phyloP scores from a whole-genome alignment of 1,284 basidiomycete species.

The Coriolopsis trogii region DNA sequence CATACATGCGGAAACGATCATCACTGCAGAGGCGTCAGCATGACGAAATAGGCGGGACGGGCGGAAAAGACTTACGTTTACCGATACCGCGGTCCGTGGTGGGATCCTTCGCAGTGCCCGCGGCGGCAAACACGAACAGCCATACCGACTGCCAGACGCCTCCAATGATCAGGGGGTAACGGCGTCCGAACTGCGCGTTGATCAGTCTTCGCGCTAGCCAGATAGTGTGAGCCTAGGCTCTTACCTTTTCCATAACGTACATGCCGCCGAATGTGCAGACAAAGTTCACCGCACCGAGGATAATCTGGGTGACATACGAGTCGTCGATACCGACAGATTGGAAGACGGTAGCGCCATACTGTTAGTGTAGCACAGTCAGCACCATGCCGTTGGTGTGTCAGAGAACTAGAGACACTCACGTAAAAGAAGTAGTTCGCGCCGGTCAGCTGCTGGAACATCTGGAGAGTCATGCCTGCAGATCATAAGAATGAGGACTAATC shows the following conservation, averaged over 20 bases:
- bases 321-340: conserved; percentile 67
- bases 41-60: neutral
- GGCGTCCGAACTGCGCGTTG: conserved; percentile 55
- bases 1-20: conserved; percentile 79
- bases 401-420: conserved; percentile 23
- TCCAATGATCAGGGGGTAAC: conserved; percentile 65
- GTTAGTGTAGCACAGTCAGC: neutral
- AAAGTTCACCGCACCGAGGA: conserved; percentile 73
- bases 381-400: no score
- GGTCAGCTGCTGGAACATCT: conserved; percentile 77
- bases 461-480: conserved; percentile 56
- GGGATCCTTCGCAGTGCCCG: conserved; percentile 69
- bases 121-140: conserved; percentile 80
- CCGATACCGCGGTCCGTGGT: conserved; percentile 50
- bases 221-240: conserved; percentile 17
- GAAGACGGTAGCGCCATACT: conserved; percentile 73
- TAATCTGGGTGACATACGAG: conserved; percentile 74
- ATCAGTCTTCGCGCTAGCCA: neutral
- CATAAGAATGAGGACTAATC: neutral
- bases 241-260: conserved; percentile 69
- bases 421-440: conserved; percentile 76
- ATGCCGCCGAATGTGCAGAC: conserved; percentile 70
- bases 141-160: conserved; percentile 76
- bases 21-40: conserved; percentile 43
- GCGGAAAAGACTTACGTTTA: conserved; percentile 42